Percentiles rank a stretch among this genome's conserved stretches.
Evolutionary conservation across 441 rosid species (phyloP).

Genomic region (Populus hybrid): DNA sequence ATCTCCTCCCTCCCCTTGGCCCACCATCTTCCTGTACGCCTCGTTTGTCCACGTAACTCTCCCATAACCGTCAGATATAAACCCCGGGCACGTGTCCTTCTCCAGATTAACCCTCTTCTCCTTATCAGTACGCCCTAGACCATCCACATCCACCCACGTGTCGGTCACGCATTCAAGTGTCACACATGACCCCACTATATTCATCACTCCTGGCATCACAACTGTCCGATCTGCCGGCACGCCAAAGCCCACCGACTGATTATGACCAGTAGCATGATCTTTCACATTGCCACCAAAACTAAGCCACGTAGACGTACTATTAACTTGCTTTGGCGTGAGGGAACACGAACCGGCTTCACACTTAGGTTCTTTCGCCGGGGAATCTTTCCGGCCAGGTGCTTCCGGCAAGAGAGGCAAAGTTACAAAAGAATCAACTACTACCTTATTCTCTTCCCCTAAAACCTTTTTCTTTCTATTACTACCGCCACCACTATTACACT

Average conservation of each 20-base stretch:
- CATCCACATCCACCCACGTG: conserved; percentile 53
- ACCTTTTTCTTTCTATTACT: conserved; percentile 26
- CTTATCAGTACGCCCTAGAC: conserved; percentile 54
- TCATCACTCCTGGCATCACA: conserved; percentile 16
- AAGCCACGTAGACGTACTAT: conserved; percentile 39
- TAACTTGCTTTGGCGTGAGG: conserved; percentile 8
- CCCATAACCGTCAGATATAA: conserved; percentile 59
- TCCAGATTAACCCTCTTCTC: conserved; percentile 52
- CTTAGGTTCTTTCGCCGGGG: conserved; percentile 18
- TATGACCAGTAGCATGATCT: background rate
- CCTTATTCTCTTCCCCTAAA: conserved; percentile 25
- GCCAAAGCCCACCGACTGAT: background rate
- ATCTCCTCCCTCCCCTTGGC: conserved; percentile 16
- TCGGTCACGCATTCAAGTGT: conserved; percentile 75
- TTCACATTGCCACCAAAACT: conserved; percentile 33
- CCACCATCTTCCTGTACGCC: conserved; percentile 58
- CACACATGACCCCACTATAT: conserved; percentile 48
- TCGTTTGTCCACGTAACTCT: conserved; percentile 74
- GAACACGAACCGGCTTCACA: background rate
- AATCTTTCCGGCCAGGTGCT: conserved; percentile 36
- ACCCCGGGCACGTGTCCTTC: conserved; percentile 73
- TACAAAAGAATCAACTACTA: conserved; percentile 20
- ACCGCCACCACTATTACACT: conserved; percentile 25
- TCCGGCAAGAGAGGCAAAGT: conserved; percentile 68
- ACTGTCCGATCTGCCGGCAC: conserved; percentile 16